phyloP scores from a whole-genome alignment of 164 flowering plant genomes.

The Akebia trifoliata region DNA sequence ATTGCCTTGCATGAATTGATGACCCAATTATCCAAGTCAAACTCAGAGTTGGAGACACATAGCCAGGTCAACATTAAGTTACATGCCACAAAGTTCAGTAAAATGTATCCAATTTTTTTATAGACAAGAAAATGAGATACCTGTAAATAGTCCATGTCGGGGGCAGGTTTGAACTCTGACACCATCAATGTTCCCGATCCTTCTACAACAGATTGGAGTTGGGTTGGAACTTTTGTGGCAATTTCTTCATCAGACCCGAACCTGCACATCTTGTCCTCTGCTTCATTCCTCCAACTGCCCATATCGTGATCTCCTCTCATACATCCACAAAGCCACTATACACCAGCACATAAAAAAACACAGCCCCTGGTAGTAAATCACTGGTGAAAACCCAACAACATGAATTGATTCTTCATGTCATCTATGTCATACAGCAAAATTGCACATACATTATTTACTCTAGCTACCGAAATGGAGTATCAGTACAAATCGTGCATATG shows the following conservation, averaged over 20 bases:
- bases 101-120: no score
- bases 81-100: no score
- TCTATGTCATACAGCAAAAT: background rate
- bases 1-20: no score
- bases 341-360: constrained; percentile 51
- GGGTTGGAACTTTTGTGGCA: constrained; percentile 58
- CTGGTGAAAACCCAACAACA: constrained; percentile 53
- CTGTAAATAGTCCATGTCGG: constrained; percentile 90
- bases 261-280: constrained; percentile 25
- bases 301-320: constrained; percentile 31
- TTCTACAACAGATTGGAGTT: constrained; percentile 62
- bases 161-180: constrained; percentile 56
- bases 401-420: constrained; percentile 11
- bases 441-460: background rate
- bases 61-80: no score
- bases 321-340: constrained; percentile 62
- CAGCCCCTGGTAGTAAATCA: constrained; percentile 65
- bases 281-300: constrained; percentile 26
- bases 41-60: no score
- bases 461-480: background rate
- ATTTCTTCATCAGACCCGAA: constrained; percentile 68
- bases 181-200: constrained; percentile 56
- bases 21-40: no score
- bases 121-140: constrained; percentile 31
- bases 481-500: background rate